phyloP scores from a whole-genome alignment of 2,329 filamentous ascomycete genomes.

The Aureobasidium melanogenum region DNA sequence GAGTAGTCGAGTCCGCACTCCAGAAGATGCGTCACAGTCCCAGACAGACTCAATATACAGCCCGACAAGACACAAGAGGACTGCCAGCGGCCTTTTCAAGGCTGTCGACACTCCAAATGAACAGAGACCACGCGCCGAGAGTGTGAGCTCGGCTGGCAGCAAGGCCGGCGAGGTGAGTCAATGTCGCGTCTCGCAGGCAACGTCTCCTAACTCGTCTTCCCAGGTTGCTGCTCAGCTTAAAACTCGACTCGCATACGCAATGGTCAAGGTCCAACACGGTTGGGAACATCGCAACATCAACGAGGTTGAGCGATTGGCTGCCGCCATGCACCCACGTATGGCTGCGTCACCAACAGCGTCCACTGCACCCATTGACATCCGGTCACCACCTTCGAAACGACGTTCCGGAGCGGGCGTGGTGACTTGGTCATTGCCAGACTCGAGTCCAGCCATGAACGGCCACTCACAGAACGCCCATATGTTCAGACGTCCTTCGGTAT shows the following conservation, averaged over 20 bases:
- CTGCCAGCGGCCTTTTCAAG: constrained; percentile 67
- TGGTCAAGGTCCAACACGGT: constrained; percentile 85
- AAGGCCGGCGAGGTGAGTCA: constrained; percentile 68
- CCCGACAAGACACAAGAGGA: constrained; percentile 57
- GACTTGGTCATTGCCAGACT: neutral
- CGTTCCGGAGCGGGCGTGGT: constrained; percentile 21
- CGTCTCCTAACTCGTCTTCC: constrained; percentile 15
- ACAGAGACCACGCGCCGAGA: constrained; percentile 50
- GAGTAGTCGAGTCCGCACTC: neutral
- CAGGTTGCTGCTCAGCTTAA: constrained; percentile 72
- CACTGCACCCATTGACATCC: neutral
- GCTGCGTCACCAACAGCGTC: constrained; percentile 10
- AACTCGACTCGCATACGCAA: constrained; percentile 81
- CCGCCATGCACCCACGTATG: constrained; percentile 37
- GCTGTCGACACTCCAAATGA: constrained; percentile 25
- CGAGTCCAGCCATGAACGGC: constrained; percentile 15
- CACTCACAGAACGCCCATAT: constrained; percentile 14
- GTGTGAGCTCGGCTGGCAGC: constrained; percentile 57
- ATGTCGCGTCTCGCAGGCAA: neutral
- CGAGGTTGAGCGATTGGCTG: constrained; percentile 67
- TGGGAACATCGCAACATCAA: constrained; percentile 74
- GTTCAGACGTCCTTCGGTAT: constrained; percentile 9
- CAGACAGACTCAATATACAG: neutral
- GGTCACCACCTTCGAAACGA: constrained; percentile 25
- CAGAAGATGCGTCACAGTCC: neutral